Conservation (phyloP, 176 grass and related monocot species). For the Rhynchospora tenuis region DNA sequence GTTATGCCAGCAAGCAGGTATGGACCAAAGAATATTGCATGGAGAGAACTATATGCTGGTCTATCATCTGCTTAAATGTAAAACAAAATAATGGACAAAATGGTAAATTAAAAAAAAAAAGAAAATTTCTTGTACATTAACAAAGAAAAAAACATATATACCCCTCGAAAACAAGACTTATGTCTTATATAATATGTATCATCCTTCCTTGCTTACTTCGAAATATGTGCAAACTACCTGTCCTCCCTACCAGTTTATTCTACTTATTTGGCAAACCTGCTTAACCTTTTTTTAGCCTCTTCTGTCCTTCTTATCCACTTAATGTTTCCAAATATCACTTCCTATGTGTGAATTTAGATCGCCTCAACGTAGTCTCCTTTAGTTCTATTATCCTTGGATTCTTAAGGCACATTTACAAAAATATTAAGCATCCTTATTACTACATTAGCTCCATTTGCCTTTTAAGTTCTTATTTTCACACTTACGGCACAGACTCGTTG, state of each 20-base stretch:
- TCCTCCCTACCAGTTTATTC: neutral
- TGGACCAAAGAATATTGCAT: conserved; percentile 78
- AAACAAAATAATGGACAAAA: neutral
- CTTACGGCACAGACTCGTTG: neutral
- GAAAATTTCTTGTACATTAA: neutral
- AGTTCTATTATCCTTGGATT: neutral
- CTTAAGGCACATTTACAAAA: neutral
- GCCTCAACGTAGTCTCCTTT: neutral
- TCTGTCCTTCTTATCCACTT: neutral
- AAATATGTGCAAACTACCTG: neutral
- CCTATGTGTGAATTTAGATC: neutral
- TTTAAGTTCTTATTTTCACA: neutral
- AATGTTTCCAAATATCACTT: neutral
- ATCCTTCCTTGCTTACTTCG: neutral
- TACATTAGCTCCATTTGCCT: neutral
- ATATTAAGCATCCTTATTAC: neutral
- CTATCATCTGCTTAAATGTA: conserved; percentile 63
- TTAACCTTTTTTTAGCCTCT: neutral
- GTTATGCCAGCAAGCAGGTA: conserved; percentile 83
- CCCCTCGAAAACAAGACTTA: neutral
- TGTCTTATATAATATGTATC: neutral
- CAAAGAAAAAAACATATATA: neutral
- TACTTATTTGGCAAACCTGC: neutral
- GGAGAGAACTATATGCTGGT: conserved; percentile 42
- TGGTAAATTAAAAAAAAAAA: neutral